Evolutionary conservation across 176 grass and related monocot genomes (phyloP).

Genomic region (Oryza officinalis): DNA sequence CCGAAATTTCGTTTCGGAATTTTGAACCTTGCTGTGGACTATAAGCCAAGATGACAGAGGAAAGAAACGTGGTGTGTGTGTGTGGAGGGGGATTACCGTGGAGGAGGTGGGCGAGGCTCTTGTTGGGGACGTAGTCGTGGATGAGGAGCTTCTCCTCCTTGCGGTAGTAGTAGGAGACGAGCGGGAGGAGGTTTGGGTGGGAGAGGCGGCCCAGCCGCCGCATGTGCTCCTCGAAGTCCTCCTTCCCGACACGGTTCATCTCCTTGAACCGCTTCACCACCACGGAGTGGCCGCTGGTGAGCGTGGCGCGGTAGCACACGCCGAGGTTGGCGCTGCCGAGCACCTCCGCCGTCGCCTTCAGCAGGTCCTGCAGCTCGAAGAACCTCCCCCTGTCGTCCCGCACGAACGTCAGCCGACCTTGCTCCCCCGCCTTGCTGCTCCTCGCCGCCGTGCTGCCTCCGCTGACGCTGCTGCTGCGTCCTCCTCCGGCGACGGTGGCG

Average conservation of each 20-base stretch:
- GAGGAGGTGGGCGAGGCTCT: constrained; percentile 70
- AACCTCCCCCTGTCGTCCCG: constrained; percentile 53
- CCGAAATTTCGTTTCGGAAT: no score
- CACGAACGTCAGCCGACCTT: constrained; percentile 71
- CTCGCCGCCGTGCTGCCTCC: constrained; percentile 9
- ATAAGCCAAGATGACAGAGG: no score
- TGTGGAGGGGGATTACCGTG: constrained; percentile 50
- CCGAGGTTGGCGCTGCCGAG: constrained; percentile 70
- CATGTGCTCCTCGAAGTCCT: constrained; percentile 99
- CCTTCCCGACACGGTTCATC: constrained; percentile 80
- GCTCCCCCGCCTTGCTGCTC: constrained; percentile 44
- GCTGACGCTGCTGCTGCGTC: background rate
- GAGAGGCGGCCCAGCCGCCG: constrained; percentile 75
- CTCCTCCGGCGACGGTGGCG: background rate
- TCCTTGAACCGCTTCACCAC: constrained; percentile 96
- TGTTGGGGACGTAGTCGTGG: constrained; percentile 67
- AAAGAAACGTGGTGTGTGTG: no score
- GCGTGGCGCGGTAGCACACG: constrained; percentile 74
- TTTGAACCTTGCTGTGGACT: no score
- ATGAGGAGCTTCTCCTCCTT: constrained; percentile 97
- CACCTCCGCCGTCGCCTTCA: constrained; percentile 91
- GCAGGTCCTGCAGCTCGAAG: constrained; percentile 84
- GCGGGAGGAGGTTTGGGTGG: constrained; percentile 84
- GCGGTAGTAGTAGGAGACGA: constrained; percentile 88
- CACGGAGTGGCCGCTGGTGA: constrained; percentile 51